Evolutionary conservation across 2,329 filamentous ascomycete species (phyloP).

Genomic region (Aspergillus texensis): DNA sequence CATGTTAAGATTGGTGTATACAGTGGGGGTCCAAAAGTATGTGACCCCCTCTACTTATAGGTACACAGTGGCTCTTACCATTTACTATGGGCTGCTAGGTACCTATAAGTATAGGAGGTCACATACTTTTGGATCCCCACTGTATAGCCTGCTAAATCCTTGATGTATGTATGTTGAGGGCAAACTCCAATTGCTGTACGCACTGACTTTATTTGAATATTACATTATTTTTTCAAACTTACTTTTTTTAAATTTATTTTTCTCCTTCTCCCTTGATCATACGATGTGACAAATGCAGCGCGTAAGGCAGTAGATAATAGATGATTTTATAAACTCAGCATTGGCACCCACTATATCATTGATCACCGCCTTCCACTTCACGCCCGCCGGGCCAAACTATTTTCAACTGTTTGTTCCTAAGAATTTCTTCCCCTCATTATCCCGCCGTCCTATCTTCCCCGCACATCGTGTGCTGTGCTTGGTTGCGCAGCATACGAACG

Average conservation of each 20-base stretch:
- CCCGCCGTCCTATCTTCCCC: slow-evolving; percentile 12
- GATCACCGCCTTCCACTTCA: slow-evolving; percentile 26
- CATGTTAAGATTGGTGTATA: background rate
- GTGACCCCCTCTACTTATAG: too few relatives aligned
- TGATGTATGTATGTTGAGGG: background rate
- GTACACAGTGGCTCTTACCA: too few relatives aligned
- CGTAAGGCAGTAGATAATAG: background rate
- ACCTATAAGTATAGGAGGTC: too few relatives aligned
- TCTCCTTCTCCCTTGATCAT: background rate
- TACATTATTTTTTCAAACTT: background rate
- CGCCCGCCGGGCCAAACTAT: slow-evolving; percentile 17
- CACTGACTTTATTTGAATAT: background rate
- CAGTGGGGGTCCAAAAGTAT: too few relatives aligned
- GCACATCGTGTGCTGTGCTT: slow-evolving; percentile 31
- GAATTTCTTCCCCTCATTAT: slow-evolving; percentile 15
- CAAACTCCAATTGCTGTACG: background rate
- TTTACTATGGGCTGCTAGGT: too few relatives aligned
- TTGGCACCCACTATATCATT: background rate
- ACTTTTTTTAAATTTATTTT: background rate
- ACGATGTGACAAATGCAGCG: background rate
- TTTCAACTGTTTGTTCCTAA: background rate
- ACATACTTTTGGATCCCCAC: too few relatives aligned
- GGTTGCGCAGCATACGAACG: slow-evolving; percentile 24
- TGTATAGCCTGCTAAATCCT: background rate
- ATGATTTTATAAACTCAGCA: slow-evolving; percentile 1